Percentiles rank a stretch among this genome's conserved stretches.
Conservation (phyloP, 2,329 filamentous ascomycete genomes). For the Ophiostoma montium region DNA sequence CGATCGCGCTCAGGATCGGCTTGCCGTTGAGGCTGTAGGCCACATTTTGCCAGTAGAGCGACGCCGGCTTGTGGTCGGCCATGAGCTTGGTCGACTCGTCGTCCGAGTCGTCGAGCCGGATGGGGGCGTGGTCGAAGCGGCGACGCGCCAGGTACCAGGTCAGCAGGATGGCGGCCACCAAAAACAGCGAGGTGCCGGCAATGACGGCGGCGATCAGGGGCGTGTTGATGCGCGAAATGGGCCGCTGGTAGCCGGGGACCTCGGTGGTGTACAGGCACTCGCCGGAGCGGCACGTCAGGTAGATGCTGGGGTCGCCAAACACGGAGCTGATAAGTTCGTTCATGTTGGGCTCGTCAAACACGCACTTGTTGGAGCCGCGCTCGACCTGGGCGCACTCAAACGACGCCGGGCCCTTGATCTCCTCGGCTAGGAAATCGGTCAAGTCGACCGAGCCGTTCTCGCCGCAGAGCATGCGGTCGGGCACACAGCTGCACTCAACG, state of each 20-base stretch:
- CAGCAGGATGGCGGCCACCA: slow-evolving; percentile 70
- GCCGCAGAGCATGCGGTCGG: slow-evolving; percentile 86
- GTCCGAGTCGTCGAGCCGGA: slow-evolving; percentile 77
- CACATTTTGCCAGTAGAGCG: slow-evolving; percentile 78
- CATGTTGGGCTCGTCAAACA: slow-evolving; percentile 85
- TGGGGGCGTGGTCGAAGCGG: slow-evolving; percentile 52
- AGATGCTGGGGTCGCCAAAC: slow-evolving; percentile 85
- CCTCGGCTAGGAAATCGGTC: slow-evolving; percentile 68
- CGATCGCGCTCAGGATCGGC: slow-evolving; percentile 65
- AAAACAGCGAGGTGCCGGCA: slow-evolving; percentile 62
- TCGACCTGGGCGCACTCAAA: slow-evolving; percentile 61
- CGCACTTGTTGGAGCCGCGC: slow-evolving; percentile 51
- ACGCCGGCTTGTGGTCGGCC: slow-evolving; percentile 79
- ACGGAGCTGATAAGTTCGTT: slow-evolving; percentile 76
- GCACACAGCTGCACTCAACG: slow-evolving; percentile 75
- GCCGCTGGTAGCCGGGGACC: slow-evolving; percentile 76
- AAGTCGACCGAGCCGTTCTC: slow-evolving; percentile 86
- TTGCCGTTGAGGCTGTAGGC: slow-evolving; percentile 79
- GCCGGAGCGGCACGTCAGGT: slow-evolving; percentile 66
- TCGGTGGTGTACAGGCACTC: slow-evolving; percentile 91
- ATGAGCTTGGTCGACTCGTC: slow-evolving; percentile 80
- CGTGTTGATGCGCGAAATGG: slow-evolving; percentile 91
- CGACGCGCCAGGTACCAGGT: slow-evolving; percentile 83
- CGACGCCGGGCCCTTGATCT: slow-evolving; percentile 74
- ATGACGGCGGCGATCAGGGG: slow-evolving; percentile 91